Percentiles rank a stretch among this genome's conserved stretches.
These are phyloP conservation scores for Scleroderma bovista DNA, from an alignment of 768 basidiomycete genomes.

Conservation along the genomic window DNA sequence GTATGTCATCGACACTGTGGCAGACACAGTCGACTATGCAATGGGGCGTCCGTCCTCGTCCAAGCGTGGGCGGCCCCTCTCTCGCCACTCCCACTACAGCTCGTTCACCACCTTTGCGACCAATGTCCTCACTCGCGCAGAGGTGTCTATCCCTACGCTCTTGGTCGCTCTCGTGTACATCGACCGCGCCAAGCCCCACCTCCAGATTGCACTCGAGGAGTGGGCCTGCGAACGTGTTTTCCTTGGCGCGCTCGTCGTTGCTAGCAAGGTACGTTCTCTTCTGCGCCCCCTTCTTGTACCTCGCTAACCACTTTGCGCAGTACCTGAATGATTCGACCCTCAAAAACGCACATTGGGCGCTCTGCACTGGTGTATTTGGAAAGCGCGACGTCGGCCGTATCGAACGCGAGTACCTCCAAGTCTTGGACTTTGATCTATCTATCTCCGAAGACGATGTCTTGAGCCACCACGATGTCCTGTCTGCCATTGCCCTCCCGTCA, in stretches of 20 bases:
- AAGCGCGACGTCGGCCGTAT: constrained; percentile 77
- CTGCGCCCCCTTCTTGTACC: constrained; percentile 4
- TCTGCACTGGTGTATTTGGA: constrained; percentile 79
- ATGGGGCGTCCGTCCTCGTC: constrained; percentile 62
- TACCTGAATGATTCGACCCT: constrained; percentile 86
- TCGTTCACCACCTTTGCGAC: constrained; percentile 62
- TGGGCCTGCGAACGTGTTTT: constrained; percentile 91
- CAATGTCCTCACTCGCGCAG: constrained; percentile 66
- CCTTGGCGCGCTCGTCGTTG: constrained; percentile 82
- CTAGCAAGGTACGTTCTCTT: constrained; percentile 60
- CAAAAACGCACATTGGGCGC: constrained; percentile 88
- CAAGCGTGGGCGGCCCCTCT: constrained; percentile 40
- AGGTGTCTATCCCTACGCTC: constrained; percentile 64
- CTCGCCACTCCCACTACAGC: constrained; percentile 46
- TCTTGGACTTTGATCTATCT: constrained; percentile 69
- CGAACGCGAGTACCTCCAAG: constrained; percentile 77
- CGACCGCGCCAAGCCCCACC: constrained; percentile 68
- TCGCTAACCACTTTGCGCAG: constrained; percentile 27
- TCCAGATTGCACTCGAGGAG: constrained; percentile 76
- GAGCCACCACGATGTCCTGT: constrained; percentile 34
- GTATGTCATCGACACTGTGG: constrained; percentile 61
- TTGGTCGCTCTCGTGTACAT: constrained; percentile 74
- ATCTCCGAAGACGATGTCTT: constrained; percentile 62
- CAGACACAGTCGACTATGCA: constrained; percentile 72
- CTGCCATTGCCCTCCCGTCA: constrained; percentile 20